These are phyloP conservation scores for Thielaviopsis populi DNA, from an alignment of 2,329 filamentous ascomycete genomes.

Conservation along the genomic window DNA sequence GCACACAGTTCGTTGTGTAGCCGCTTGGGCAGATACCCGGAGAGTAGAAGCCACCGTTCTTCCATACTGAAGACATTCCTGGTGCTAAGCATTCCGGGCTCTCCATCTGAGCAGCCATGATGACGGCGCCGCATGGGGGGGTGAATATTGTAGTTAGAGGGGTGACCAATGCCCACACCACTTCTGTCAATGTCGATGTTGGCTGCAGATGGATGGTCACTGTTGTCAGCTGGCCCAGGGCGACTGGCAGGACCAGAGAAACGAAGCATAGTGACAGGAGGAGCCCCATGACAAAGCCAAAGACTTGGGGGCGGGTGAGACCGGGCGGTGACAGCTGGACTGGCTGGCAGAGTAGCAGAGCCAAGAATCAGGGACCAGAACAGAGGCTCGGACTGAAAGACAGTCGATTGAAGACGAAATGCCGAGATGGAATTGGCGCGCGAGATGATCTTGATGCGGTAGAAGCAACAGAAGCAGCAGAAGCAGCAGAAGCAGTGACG, in stretches of 20 bases:
- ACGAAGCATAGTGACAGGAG: neutral
- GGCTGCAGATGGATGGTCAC: constrained; percentile 3
- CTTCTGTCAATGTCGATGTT: neutral
- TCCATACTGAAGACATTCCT: constrained; percentile 20
- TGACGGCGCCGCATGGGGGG: constrained; percentile 11
- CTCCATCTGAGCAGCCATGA: constrained; percentile 5
- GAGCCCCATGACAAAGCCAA: neutral
- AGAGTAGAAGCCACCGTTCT: constrained; percentile 22
- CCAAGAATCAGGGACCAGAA: neutral
- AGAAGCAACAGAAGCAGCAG: neutral
- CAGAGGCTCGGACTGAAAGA: neutral
- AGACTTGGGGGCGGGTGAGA: neutral
- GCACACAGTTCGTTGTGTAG: constrained; percentile 21
- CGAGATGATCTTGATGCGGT: neutral
- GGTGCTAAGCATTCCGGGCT: constrained; percentile 10
- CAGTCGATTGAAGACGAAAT: neutral
- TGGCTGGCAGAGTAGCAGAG: neutral
- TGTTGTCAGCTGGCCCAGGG: neutral
- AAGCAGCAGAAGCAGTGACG: neutral
- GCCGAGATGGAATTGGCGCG: neutral
- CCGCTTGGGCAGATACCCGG: constrained; percentile 23
- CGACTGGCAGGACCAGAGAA: neutral
- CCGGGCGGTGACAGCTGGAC: neutral
- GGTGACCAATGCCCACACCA: constrained; percentile 2
- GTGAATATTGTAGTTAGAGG: constrained; percentile 13